phyloP scores from a whole-genome alignment of 441 rosid genomes.

The Melianthus villosus region DNA sequence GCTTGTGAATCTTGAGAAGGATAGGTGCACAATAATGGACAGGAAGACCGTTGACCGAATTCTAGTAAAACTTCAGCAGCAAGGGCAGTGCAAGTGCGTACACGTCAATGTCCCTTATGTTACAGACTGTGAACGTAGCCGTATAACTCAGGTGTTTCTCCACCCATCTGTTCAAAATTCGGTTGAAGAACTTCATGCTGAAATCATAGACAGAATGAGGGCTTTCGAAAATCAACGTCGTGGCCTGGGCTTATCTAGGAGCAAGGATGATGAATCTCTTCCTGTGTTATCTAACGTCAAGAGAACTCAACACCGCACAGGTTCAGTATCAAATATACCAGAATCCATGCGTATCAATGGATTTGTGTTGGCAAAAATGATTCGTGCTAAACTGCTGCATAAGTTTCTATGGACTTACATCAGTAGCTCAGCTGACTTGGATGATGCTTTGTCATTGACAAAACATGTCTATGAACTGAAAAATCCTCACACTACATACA shows the following conservation, averaged over 20 bases:
- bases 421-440: slow-evolving; percentile 37
- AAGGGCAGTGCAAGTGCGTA: slow-evolving; percentile 66
- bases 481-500: slow-evolving; percentile 24
- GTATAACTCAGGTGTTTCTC: slow-evolving; percentile 45
- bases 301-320: slow-evolving; percentile 37
- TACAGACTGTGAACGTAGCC: slow-evolving; percentile 62
- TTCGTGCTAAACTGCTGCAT: slow-evolving; percentile 76
- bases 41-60: slow-evolving; percentile 71
- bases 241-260: slow-evolving; percentile 37
- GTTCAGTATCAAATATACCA: slow-evolving; percentile 35
- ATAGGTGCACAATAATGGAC: slow-evolving; percentile 55
- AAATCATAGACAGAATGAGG: slow-evolving; percentile 64
- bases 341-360: slow-evolving; percentile 91
- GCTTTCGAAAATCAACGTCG: slow-evolving; percentile 65
- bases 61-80: slow-evolving; percentile 61
- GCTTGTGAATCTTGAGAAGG: slow-evolving; percentile 75
- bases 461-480: slow-evolving; percentile 14
- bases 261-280: slow-evolving; percentile 35
- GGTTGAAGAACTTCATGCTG: slow-evolving; percentile 42
- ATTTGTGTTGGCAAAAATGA: slow-evolving; percentile 87
- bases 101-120: slow-evolving; percentile 51
- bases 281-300: slow-evolving; percentile 53
- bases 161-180: slow-evolving; percentile 62
- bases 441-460: slow-evolving; percentile 27
- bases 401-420: slow-evolving; percentile 64